These are phyloP conservation scores for Sphagnum tenellum DNA, from an alignment of 225 moss, liverwort and hornwort species.

Conservation along the genomic window DNA sequence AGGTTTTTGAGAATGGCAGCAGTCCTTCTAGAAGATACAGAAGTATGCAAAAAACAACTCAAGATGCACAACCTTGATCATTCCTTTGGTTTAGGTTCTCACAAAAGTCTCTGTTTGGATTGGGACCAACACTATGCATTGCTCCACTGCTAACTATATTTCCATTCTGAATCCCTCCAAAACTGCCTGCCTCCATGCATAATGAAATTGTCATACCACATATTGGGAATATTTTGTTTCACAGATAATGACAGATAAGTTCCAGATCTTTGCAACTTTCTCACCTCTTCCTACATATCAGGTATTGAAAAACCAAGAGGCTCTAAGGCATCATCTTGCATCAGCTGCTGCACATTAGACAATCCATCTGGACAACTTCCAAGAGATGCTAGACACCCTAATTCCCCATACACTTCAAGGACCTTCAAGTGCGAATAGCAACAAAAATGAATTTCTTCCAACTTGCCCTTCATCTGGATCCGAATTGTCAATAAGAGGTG, in stretches of 20 bases:
- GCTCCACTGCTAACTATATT: conserved; percentile 94
- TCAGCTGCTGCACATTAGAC: conserved; percentile 72
- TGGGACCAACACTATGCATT: conserved; percentile 57
- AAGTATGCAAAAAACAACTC: too few relatives aligned
- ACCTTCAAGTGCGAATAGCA: conserved; percentile 92
- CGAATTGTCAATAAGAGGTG: conserved; percentile 84
- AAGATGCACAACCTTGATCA: conserved; percentile 84
- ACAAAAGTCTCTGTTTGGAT: conserved; percentile 59
- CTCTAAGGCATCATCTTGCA: conserved; percentile 77
- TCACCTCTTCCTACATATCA: conserved; percentile 88
- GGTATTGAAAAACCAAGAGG: conserved; percentile 96
- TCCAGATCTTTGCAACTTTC: too few relatives aligned
- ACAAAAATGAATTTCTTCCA: too few relatives aligned
- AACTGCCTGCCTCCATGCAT: too few relatives aligned
- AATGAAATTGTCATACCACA: too few relatives aligned
- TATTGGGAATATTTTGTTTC: too few relatives aligned
- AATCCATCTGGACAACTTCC: conserved; percentile 74
- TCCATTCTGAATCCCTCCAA: conserved; percentile 90
- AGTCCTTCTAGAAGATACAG: too few relatives aligned
- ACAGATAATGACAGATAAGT: too few relatives aligned
- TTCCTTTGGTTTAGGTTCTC: conserved; percentile 56
- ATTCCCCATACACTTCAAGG: conserved; percentile 85
- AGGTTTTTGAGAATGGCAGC: too few relatives aligned
- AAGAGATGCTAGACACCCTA: conserved; percentile 44
- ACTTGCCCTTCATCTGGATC: too few relatives aligned